Evolutionary conservation across 164 flowering plant genomes (phyloP).

Genomic region (Echeveria elegans): DNA sequence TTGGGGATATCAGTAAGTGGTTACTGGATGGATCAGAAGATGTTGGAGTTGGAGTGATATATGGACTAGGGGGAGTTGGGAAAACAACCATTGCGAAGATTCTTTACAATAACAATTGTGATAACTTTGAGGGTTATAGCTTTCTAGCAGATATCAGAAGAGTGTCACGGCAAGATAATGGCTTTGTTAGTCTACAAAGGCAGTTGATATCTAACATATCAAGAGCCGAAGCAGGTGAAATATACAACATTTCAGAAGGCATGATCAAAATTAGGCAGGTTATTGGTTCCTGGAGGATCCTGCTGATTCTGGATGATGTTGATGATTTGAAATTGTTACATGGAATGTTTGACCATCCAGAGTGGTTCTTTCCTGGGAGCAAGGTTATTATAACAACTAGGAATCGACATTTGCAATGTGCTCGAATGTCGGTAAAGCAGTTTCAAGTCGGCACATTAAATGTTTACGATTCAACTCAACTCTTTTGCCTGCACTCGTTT

Average conservation of each 20-base stretch:
- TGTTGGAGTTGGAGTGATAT: slow-evolving; percentile 7
- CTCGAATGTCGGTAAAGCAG: neutral
- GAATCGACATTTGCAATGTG: neutral
- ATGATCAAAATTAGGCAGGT: slow-evolving; percentile 4
- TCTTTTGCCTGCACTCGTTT: neutral
- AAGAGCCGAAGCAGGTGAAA: neutral
- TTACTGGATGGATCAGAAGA: neutral
- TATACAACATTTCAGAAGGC: neutral
- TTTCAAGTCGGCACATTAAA: neutral
- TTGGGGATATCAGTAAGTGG: neutral
- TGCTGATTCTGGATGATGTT: slow-evolving; percentile 16
- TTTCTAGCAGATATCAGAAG: slow-evolving; percentile 10
- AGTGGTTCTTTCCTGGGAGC: slow-evolving; percentile 9
- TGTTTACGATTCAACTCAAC: neutral
- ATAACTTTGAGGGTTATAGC: slow-evolving; percentile 5
- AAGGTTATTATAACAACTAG: slow-evolving; percentile 11
- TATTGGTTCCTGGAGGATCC: neutral
- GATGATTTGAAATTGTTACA: neutral
- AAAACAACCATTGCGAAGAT: slow-evolving; percentile 15
- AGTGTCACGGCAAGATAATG: neutral
- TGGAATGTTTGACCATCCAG: neutral
- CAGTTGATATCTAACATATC: slow-evolving; percentile 7
- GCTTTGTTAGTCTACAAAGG: slow-evolving; percentile 1
- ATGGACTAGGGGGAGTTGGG: slow-evolving; percentile 15
- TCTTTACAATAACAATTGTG: slow-evolving; percentile 8